phyloP scores from a whole-genome alignment of 345 rosid genomes.

The Noccaea bulbosa region DNA sequence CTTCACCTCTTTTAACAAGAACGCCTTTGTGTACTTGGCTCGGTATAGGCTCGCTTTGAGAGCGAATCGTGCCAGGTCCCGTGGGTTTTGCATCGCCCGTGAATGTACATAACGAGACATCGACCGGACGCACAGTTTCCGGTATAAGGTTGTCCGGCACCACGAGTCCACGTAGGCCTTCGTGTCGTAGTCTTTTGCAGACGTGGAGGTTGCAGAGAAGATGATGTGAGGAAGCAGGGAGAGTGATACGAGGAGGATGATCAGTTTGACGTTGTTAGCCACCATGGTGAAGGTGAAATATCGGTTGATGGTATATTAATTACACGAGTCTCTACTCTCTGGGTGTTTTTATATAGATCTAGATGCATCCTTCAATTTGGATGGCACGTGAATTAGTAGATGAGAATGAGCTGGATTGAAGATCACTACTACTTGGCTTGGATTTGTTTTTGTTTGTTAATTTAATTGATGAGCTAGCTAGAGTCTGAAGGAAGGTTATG shows the following conservation, averaged over 20 bases:
- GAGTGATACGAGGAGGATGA: slow-evolving; percentile 27
- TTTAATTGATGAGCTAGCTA: slow-evolving; percentile 23
- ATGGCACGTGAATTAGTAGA: slow-evolving; percentile 36
- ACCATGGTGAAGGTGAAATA: slow-evolving; percentile 33
- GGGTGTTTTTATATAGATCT: not conserved
- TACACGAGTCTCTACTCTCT: not conserved
- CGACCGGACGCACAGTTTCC: slow-evolving; percentile 54
- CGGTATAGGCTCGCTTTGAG: slow-evolving; percentile 63
- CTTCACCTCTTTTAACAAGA: slow-evolving; percentile 52
- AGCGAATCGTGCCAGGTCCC: slow-evolving; percentile 66
- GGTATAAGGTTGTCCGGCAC: slow-evolving; percentile 67
- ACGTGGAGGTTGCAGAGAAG: slow-evolving; percentile 21
- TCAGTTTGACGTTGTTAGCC: slow-evolving; percentile 23
- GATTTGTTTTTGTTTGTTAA: slow-evolving; percentile 4
- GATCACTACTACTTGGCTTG: slow-evolving; percentile 34
- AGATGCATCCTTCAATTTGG: slow-evolving; percentile 14
- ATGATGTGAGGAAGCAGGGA: slow-evolving; percentile 32
- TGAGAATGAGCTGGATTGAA: slow-evolving; percentile 41
- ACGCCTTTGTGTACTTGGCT: slow-evolving; percentile 56
- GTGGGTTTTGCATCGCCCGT: slow-evolving; percentile 49
- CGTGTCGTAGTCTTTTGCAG: slow-evolving; percentile 32
- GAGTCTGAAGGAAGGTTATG: slow-evolving; percentile 33
- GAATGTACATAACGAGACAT: slow-evolving; percentile 54
- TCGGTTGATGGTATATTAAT: slow-evolving; percentile 7
- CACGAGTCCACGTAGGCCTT: slow-evolving; percentile 51